These are phyloP conservation scores for Pseudogymnoascus sp. DNA, from an alignment of 2,329 filamentous ascomycete species.

Conservation along the genomic window DNA sequence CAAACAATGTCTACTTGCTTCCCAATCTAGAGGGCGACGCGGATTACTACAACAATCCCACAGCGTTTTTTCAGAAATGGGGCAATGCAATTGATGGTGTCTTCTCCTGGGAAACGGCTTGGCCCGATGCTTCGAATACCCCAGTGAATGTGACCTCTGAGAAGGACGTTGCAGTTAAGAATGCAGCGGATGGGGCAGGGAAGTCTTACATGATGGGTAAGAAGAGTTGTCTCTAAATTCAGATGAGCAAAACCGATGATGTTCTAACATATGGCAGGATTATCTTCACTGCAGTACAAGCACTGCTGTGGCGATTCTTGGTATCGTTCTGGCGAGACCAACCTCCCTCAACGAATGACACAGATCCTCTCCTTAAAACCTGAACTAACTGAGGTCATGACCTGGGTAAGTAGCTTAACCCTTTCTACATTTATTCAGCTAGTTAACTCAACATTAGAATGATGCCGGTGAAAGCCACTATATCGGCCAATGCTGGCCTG, in stretches of 20 bases:
- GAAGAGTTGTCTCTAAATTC: neutral
- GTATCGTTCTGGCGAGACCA: slow-evolving; percentile 31
- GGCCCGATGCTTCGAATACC: slow-evolving; percentile 26
- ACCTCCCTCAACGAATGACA: slow-evolving; percentile 31
- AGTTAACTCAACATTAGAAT: slow-evolving; percentile 31
- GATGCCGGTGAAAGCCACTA: slow-evolving; percentile 33
- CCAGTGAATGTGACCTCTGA: slow-evolving; percentile 26
- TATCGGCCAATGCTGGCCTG: slow-evolving; percentile 30
- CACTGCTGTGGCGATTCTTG: slow-evolving; percentile 13
- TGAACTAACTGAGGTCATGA: slow-evolving; percentile 15
- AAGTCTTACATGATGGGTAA: slow-evolving; percentile 33
- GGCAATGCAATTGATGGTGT: slow-evolving; percentile 30
- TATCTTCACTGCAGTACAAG: slow-evolving; percentile 20
- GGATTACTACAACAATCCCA: slow-evolving; percentile 29
- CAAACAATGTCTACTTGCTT: slow-evolving; percentile 29
- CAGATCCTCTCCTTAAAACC: slow-evolving; percentile 29
- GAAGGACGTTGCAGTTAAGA: slow-evolving; percentile 22
- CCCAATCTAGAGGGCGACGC: slow-evolving; percentile 29
- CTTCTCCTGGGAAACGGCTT: slow-evolving; percentile 35
- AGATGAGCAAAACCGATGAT: neutral
- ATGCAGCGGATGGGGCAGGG: slow-evolving; percentile 17
- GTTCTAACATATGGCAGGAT: neutral
- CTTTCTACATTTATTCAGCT: slow-evolving; percentile 25
- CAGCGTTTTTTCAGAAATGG: slow-evolving; percentile 28
- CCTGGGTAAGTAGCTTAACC: neutral